Percentiles rank a stretch among this genome's conserved stretches.
Evolutionary conservation across 495 filamentous ascomycete genomes (phyloP).

Genomic region (Rostrohypoxylon terebratum): DNA sequence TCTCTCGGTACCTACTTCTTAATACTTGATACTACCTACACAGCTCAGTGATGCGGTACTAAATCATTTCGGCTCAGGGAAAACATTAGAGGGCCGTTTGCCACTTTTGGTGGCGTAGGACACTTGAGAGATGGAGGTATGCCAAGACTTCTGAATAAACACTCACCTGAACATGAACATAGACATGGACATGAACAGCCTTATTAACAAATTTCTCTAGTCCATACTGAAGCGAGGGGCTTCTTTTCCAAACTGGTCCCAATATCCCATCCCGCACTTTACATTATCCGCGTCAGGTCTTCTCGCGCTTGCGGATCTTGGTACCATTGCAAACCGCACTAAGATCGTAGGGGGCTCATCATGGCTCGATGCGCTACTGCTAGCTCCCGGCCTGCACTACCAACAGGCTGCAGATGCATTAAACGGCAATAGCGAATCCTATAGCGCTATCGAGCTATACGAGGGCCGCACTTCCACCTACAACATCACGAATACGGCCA

Average conservation of each 20-base stretch:
- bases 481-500: constrained; percentile 66
- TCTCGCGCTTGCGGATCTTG: constrained; percentile 68
- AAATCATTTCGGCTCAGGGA: constrained; percentile 4
- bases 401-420: constrained; percentile 68
- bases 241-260: constrained; percentile 50
- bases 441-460: constrained; percentile 53
- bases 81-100: constrained; percentile 1
- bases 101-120: constrained; percentile 7
- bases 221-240: constrained; percentile 44
- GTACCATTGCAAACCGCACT: constrained; percentile 65
- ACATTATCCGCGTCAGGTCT: constrained; percentile 63
- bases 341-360: constrained; percentile 64
- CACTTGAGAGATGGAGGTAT: constrained; percentile 29
- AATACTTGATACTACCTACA: neutral
- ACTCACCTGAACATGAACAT: constrained; percentile 4
- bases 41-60: neutral
- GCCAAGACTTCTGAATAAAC: constrained; percentile 6
- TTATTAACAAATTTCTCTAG: constrained; percentile 30
- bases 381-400: constrained; percentile 70
- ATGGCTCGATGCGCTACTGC: constrained; percentile 64
- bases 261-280: constrained; percentile 52
- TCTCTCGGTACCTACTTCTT: neutral
- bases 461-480: constrained; percentile 52
- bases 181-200: too few species aligned
- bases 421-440: constrained; percentile 39